Evolutionary conservation across 1,139 yeast genomes (phyloP).

Genomic region (Taphrina communis): DNA sequence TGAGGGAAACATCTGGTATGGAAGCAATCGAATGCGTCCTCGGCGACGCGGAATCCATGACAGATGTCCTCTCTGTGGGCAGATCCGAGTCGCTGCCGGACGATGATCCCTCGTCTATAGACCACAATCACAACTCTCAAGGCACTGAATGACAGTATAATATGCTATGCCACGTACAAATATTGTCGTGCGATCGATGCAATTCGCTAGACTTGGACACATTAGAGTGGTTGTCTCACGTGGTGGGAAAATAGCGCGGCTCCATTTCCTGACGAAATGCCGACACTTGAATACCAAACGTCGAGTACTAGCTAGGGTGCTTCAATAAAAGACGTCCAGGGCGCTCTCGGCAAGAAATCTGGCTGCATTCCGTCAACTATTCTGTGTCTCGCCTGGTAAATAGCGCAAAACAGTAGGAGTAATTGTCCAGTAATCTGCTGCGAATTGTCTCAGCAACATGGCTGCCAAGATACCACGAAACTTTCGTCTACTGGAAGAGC

Average conservation of each 20-base stretch:
- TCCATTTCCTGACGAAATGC: slow-evolving; percentile 7
- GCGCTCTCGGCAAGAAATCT: too few relatives aligned
- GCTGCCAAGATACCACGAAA: slow-evolving; percentile 41
- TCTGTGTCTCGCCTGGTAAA: too few relatives aligned
- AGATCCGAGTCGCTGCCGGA: too few relatives aligned
- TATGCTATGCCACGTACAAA: background rate
- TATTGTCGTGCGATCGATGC: slow-evolving; percentile 1
- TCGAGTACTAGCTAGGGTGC: too few relatives aligned
- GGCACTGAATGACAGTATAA: background rate
- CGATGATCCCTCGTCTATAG: too few relatives aligned
- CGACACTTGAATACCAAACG: background rate
- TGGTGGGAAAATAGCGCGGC: slow-evolving; percentile 5
- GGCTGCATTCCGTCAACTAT: too few relatives aligned
- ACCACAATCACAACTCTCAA: too few relatives aligned
- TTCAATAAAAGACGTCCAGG: too few relatives aligned
- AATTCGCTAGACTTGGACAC: background rate
- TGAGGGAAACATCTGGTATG: slow-evolving; percentile 80
- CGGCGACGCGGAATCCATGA: slow-evolving; percentile 1
- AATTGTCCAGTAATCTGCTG: too few relatives aligned
- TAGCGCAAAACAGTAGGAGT: too few relatives aligned
- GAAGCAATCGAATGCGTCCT: slow-evolving; percentile 49
- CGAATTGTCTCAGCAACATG: background rate
- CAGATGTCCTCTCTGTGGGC: background rate
- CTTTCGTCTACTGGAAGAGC: slow-evolving; percentile 43
- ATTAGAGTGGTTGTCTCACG: slow-evolving; percentile 5